Evolutionary conservation across 2,329 filamentous ascomycete genomes (phyloP).

Genomic region (Microsporum ferrugineum): DNA sequence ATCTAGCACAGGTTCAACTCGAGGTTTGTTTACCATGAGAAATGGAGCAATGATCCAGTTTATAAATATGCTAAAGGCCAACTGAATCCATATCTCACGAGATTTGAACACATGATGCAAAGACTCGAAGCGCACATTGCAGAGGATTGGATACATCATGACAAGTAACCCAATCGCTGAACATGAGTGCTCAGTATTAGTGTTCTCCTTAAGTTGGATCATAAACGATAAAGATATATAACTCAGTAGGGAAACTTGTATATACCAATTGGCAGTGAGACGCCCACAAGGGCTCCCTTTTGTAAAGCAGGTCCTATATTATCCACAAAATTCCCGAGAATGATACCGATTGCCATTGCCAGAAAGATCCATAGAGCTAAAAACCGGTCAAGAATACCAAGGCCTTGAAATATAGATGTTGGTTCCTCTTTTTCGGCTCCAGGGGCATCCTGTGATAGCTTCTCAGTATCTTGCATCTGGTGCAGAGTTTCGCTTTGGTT

Average conservation of each 20-base stretch:
- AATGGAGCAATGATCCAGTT: constrained; percentile 80
- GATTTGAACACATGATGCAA: constrained; percentile 55
- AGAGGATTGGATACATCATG: constrained; percentile 92
- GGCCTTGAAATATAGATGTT: constrained; percentile 31
- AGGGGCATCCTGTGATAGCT: not conserved
- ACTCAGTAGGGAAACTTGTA: too few relatives aligned
- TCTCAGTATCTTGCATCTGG: not conserved
- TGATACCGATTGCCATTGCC: constrained; percentile 63
- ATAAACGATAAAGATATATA: too few relatives aligned
- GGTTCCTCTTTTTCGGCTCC: not conserved
- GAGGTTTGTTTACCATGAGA: constrained; percentile 52
- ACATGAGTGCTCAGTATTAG: not conserved
- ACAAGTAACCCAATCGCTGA: constrained; percentile 66
- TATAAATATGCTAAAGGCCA: constrained; percentile 61
- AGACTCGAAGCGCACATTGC: constrained; percentile 70
- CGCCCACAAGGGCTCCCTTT: constrained; percentile 59
- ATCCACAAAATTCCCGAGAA: constrained; percentile 64
- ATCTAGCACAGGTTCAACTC: not conserved
- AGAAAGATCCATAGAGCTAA: constrained; percentile 65
- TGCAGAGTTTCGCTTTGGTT: not conserved
- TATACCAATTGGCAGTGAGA: constrained; percentile 54
- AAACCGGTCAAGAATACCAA: constrained; percentile 52
- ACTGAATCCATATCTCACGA: constrained; percentile 60
- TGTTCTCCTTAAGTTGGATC: not conserved
- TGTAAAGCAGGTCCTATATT: constrained; percentile 52